Conservation (phyloP, 345 rosid genomes). For the Boechera retrofracta region DNA sequence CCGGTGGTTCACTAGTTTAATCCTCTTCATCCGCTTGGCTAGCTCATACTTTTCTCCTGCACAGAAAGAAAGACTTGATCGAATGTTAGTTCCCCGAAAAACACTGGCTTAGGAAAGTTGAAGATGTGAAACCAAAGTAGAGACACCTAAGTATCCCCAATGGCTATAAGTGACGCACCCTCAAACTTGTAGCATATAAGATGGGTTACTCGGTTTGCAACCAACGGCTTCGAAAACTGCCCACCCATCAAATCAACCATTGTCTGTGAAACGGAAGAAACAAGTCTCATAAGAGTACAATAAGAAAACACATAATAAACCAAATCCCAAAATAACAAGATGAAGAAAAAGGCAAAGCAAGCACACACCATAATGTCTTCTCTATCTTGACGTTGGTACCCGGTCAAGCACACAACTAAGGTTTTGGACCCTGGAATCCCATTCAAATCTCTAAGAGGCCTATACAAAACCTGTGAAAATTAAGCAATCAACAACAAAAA, state of each 20-base stretch:
- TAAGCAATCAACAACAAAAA: neutral
- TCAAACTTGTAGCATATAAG: constrained; percentile 96
- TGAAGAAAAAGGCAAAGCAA: neutral
- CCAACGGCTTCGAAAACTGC: constrained; percentile 85
- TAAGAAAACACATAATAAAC: neutral
- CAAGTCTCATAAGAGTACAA: neutral
- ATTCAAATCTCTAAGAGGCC: constrained; percentile 73
- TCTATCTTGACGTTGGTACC: constrained; percentile 89
- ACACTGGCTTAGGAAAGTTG: neutral
- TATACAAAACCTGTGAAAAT: constrained; percentile 69
- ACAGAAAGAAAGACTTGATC: constrained; percentile 28
- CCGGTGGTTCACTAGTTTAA: constrained; percentile 83
- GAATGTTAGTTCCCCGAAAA: constrained; percentile 8
- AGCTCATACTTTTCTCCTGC: constrained; percentile 95
- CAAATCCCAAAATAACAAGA: constrained; percentile 14
- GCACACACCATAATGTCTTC: constrained; percentile 83
- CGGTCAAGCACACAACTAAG: constrained; percentile 81
- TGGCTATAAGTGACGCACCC: constrained; percentile 53
- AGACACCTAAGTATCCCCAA: neutral
- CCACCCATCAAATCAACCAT: constrained; percentile 97
- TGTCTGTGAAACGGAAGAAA: constrained; percentile 50
- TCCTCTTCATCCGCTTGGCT: constrained; percentile 74
- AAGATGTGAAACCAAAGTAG: neutral
- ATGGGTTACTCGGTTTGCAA: constrained; percentile 89
- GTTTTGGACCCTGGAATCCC: constrained; percentile 78